phyloP scores from a whole-genome alignment of 1,284 basidiomycete genomes.

The Pseudozyma hubeiensis region DNA sequence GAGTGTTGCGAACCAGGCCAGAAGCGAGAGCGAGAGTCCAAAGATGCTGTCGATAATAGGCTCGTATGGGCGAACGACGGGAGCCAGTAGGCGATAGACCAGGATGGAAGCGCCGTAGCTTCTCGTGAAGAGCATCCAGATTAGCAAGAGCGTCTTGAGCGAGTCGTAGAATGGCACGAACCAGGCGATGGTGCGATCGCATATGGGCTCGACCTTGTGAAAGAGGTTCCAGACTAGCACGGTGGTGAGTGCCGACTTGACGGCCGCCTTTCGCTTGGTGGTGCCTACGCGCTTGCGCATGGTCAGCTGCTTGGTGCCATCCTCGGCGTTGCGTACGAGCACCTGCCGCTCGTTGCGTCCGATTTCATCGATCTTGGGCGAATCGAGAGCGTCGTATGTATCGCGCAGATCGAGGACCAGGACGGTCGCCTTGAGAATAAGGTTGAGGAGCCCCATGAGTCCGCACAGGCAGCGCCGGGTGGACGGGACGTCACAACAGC shows the following conservation, averaged over 20 bases:
- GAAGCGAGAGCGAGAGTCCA: slow-evolving; percentile 16
- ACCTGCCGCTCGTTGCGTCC: slow-evolving; percentile 33
- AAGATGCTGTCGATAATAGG: slow-evolving; percentile 28
- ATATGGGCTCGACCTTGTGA: slow-evolving; percentile 36
- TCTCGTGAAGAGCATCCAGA: slow-evolving; percentile 50
- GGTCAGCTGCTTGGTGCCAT: slow-evolving; percentile 31
- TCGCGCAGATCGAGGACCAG: slow-evolving; percentile 40
- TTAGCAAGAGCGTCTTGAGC: slow-evolving; percentile 49
- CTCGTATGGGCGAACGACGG: slow-evolving; percentile 40
- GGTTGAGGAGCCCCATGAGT: slow-evolving; percentile 40
- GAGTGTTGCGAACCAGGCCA: slow-evolving; percentile 14
- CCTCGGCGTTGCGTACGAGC: slow-evolving; percentile 29
- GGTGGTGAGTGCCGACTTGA: slow-evolving; percentile 39
- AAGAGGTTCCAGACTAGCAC: slow-evolving; percentile 50
- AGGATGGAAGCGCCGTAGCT: slow-evolving; percentile 47
- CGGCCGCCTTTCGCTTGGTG: slow-evolving; percentile 30
- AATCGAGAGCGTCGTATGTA: slow-evolving; percentile 34
- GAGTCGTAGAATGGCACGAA: slow-evolving; percentile 53
- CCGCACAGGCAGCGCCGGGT: too few species aligned
- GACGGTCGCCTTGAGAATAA: slow-evolving; percentile 36
- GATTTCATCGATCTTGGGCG: slow-evolving; percentile 29
- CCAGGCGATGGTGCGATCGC: slow-evolving; percentile 46
- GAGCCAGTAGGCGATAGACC: slow-evolving; percentile 38
- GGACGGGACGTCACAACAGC: too few species aligned
- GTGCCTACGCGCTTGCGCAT: slow-evolving; percentile 29